Base-by-base conservation (phyloP, 208 protist species). In the Crithidia acanthocephali region DNA sequence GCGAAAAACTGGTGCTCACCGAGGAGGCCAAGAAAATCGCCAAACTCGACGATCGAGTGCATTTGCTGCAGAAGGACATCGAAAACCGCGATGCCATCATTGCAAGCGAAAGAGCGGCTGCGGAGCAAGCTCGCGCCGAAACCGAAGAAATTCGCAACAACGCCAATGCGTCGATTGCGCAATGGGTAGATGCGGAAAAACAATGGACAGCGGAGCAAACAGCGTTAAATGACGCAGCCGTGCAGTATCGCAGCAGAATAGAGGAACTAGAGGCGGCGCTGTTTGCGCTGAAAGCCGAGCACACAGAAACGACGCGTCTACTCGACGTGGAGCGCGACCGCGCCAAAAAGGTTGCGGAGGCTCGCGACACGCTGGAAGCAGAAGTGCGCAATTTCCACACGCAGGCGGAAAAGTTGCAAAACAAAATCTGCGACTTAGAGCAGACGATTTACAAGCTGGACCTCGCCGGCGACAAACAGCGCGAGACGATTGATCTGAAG, bases 151-250 rank as follows among this genome's bases (percentile, higher is more conserved):
- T 95, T 59, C 84, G 88, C 13, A 72, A 58, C 37, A 84, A 93
- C 47, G 91, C 88, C 0, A 86, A 87, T 30, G 64, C 80, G 5
- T 86, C 88, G 9, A 95, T 95, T 60, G 80, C 79, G 0, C 82
- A 81, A 25, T 95, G 91, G 91, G 83, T 79, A 20, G 79, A 81
- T 7, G 91, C 91, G 11, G 91, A 95, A 40, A 83, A 80, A 13
- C 86, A 90, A 48, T 95, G 91, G 91, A 82, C 88, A 20, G 44
- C 58, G 20, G 87, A 93, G 72, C 85, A 93, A 33, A 53, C 79
- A 35, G 37, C 33, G 2, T 62, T 95, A 25, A 90, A 85, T 50
- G 81, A 78, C 23, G 74, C 83, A 2, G 62, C 88, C 30, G 33
- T 66, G 23, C 45, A 74, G 40, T 64, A 58, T 44, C 76, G 72